Evolutionary conservation across 108 stramenopile genomes (phyloP), one percentile per base, ranked within the genome.

Genomic region (Epithemia pelagica): DNA sequence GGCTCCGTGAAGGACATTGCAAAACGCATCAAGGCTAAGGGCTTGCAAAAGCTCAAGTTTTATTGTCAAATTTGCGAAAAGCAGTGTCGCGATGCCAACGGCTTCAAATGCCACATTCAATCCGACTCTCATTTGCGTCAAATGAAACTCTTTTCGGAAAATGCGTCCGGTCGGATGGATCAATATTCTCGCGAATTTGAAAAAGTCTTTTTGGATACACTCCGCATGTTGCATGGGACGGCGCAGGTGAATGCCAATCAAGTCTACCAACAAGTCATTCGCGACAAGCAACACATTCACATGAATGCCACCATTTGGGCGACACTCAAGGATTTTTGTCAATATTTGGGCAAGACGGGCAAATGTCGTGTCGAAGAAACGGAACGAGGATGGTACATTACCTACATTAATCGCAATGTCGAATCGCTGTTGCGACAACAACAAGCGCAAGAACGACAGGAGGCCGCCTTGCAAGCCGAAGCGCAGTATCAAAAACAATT

Each of bases 1-100:
- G 92, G 89, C 28, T 86, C 83, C 30, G 74, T 82, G 46, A 95
- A 95, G 68, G 94, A 92, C 76, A 85, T 95, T 67, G 91, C 86
- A 68, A 95, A 95, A 72, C 86, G 85, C 67, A 89, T 92, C 74
- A 97, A 99, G 75, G 82, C 97, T 59, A 95, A 87, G 65, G 99
- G 99, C 53, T 82, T 99, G 7, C 94, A 95, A 70, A 97, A 97
- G 70, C 85, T 99, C 54, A 80, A 89, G 52, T 97, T 92, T 80
- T 99, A 96, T 74, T 99, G 99, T 73, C 96, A 98, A 82, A 96
- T 99, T 96, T 99, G 97, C 80, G 69, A 85, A 64, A 97, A 98
- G 75, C 97, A 97, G 81, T 99, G 97, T 74, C 89, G 96, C 32
- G 95, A 96, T 71, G 94, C 92, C 73, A 98, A 96, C 67, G 92